Evolutionary conservation across 371 early-diverging fungal genomes (phyloP).

Genomic region (Mucor velutinosus): DNA sequence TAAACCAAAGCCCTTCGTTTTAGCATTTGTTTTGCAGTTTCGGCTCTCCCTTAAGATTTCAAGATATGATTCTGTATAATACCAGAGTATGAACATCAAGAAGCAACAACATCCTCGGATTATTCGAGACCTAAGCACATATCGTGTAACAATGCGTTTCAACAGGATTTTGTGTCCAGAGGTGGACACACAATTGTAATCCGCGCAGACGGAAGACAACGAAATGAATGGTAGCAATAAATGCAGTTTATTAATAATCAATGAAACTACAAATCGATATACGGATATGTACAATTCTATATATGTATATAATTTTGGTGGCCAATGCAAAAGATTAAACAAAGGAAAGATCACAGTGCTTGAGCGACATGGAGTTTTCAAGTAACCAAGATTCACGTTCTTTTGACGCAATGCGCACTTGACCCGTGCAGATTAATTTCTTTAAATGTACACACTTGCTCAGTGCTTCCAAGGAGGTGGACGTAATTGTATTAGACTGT

Average conservation of each 20-base stretch:
- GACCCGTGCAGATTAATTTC: constrained; percentile 19
- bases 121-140: neutral
- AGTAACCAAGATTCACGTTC: constrained; percentile 3
- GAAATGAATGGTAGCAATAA: neutral
- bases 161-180: neutral
- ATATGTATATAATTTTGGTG: neutral
- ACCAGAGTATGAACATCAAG: too few species aligned
- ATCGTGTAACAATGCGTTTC: neutral
- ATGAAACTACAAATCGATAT: too few species aligned
- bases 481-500: constrained; percentile 24
- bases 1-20: too few species aligned
- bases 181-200: too few species aligned
- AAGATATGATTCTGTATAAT: too few species aligned
- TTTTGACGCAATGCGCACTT: constrained; percentile 15
- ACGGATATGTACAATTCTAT: neutral
- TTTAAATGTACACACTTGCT: constrained; percentile 9
- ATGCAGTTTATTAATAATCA: neutral
- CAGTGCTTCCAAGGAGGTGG: constrained; percentile 6
- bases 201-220: too few species aligned
- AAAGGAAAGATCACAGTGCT: constrained; percentile 16
- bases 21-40: too few species aligned
- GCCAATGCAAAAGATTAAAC: neutral
- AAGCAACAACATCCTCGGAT: neutral
- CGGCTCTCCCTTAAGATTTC: neutral
- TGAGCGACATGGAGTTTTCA: neutral